A percentile compares a stretch with the other conserved stretches of the same genome.
Conservation (phyloP, 768 basidiomycete species). For the Leccinum ochraceum region DNA sequence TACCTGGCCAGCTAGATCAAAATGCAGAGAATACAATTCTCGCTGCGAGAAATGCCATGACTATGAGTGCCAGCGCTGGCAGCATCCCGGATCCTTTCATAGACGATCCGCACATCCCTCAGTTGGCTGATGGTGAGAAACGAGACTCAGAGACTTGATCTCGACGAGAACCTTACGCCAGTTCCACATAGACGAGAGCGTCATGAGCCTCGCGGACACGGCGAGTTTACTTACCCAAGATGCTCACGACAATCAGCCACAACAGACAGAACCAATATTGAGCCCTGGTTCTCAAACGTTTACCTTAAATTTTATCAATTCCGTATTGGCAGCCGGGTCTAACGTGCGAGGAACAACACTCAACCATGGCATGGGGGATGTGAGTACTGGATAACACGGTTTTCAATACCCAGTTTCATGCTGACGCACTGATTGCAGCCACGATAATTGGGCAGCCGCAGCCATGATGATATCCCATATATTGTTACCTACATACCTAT, state of each 20-base stretch:
- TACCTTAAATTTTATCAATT: slow-evolving; percentile 2
- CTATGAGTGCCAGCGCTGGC: no score
- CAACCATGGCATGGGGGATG: not conserved
- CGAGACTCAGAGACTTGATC: not conserved
- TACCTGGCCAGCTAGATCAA: no score
- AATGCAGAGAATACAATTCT: no score
- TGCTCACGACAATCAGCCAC: not conserved
- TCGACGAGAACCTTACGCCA: no score
- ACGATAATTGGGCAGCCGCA: no score
- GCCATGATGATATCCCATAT: no score
- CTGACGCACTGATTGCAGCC: no score
- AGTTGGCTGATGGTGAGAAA: not conserved
- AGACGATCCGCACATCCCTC: not conserved
- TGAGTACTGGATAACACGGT: no score
- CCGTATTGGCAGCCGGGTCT: slow-evolving; percentile 1
- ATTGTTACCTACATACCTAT: no score
- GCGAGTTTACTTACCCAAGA: slow-evolving; percentile 6
- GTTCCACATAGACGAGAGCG: not conserved
- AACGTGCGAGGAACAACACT: not conserved
- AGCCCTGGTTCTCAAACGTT: not conserved
- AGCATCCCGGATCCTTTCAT: not conserved
- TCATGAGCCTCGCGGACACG: not conserved
- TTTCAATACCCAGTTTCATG: no score
- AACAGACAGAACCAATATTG: not conserved
- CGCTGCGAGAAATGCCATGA: no score